Evolutionary conservation across 306 rosid genomes (phyloP).

Genomic region (Sindora glabra): DNA sequence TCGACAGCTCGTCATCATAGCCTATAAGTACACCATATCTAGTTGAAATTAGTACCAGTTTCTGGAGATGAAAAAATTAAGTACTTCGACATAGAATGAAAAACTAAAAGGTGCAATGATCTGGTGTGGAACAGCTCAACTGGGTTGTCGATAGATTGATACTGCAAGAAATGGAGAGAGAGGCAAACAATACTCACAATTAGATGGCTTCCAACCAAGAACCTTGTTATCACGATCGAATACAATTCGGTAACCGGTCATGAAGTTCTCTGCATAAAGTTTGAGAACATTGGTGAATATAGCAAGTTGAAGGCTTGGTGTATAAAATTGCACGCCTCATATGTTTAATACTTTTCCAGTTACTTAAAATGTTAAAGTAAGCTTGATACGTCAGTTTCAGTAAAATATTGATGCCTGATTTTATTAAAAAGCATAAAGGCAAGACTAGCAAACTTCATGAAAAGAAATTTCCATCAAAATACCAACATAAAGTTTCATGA

Average conservation of each 20-base stretch:
- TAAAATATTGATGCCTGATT: not conserved
- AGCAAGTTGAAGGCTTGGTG: not conserved
- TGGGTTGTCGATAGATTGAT: too few species aligned
- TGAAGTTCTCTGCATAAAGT: conserved; percentile 78
- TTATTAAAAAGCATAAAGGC: not conserved
- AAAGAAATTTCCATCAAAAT: not conserved
- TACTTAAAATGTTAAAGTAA: not conserved
- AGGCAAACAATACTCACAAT: conserved; percentile 58
- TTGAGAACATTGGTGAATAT: not conserved
- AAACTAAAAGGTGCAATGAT: too few species aligned
- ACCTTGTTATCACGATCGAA: conserved; percentile 72
- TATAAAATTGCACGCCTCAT: not conserved
- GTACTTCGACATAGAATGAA: too few species aligned
- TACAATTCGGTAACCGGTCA: conserved; percentile 73
- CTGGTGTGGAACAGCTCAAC: too few species aligned
- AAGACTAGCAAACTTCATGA: not conserved
- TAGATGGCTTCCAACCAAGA: conserved; percentile 64
- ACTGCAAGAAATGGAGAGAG: too few species aligned
- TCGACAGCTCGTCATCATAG: conserved; percentile 27
- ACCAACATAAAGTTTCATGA: not conserved
- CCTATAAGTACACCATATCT: conserved; percentile 37
- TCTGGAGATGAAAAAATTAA: not conserved
- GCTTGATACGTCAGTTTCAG: not conserved
- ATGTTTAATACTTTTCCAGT: not conserved
- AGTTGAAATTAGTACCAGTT: not conserved